A percentile compares a stretch with the other conserved stretches of the same genome.
Evolutionary conservation across 2,329 filamentous ascomycete genomes (phyloP).

Genomic region (Exophiala sp.): DNA sequence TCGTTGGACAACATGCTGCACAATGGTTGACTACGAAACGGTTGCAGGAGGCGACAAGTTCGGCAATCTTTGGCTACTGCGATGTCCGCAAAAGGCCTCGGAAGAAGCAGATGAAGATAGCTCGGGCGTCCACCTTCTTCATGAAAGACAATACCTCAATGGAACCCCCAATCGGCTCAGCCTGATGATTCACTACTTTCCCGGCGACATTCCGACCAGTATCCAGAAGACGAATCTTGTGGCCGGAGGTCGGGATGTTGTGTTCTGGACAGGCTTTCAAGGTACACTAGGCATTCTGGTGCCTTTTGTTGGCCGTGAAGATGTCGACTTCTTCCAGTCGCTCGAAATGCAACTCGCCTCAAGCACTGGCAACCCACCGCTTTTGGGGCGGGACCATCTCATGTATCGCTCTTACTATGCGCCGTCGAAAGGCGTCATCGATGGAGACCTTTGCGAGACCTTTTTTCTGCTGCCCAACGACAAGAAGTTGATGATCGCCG

Average conservation of each 20-base stretch:
- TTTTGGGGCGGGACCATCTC: conserved; percentile 88
- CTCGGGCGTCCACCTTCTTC: conserved; percentile 80
- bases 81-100: conserved; percentile 77
- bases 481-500: conserved; percentile 92
- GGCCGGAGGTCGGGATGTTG: conserved; percentile 81
- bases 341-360: conserved; percentile 81
- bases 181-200: conserved; percentile 81
- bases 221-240: conserved; percentile 85
- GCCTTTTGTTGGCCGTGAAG: conserved; percentile 83
- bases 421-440: conserved; percentile 92
- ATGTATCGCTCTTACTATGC: conserved; percentile 95
- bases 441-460: conserved; percentile 92
- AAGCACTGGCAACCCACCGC: conserved; percentile 65
- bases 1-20: conserved; percentile 81
- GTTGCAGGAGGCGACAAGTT: conserved; percentile 95
- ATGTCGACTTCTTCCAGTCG: conserved; percentile 95
- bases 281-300: conserved; percentile 91
- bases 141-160: conserved; percentile 83
- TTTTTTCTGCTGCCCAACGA: conserved; percentile 78
- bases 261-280: conserved; percentile 91
- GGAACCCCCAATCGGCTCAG: conserved; percentile 79
- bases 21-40: conserved; percentile 97
- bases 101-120: conserved; percentile 89
- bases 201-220: conserved; percentile 85
- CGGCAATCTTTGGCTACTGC: conserved; percentile 88